Evolutionary conservation across 2,329 filamentous ascomycete genomes (phyloP), one percentile per base, ranked within the genome.

Genomic region (Colletotrichum ledebouriae): DNA sequence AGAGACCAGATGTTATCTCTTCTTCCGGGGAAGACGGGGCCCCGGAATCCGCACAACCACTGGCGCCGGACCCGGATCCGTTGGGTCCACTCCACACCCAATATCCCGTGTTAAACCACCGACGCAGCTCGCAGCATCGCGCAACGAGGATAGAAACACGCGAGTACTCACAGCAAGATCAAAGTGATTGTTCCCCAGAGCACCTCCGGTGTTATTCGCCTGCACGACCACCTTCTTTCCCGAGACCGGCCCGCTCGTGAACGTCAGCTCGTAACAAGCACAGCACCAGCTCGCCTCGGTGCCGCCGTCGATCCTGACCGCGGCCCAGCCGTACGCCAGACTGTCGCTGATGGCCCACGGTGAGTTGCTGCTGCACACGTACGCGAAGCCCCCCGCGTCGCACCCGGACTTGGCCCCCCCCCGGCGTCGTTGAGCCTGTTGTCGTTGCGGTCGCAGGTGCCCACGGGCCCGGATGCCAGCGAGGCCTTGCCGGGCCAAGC

Each of bases 191-290:
- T 80, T 75, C 4, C 81, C 82, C 63, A 88, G 75, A 71, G 88
- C 86, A 11, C 79, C 82, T 4, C 86, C 87, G 15, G 86, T 89
- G 73, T 89, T 89, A 15, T 84, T 87, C 10, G 86, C 86, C 77
- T 89, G 87, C 37, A 89, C 83, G 46, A 89, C 81, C 83, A 89
- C 84, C 74, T 82, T 87, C 80, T 89, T 89, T 57, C 87, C 86
- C 49, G 75, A 73, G 17, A 87, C 80, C 1, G 83, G 76, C 6
- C 83, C 84, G 74, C 82, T 84, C 11, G 86, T 89, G 74, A 90
- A 89, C 12, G 86, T 87, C 63, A 90, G 78, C 77, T 88, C 84
- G 75, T 88, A 89, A 78, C 87, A 89, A 20, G 76, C 83, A 73
- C 85, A 86, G 76, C 85, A 87, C 80, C 83, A 84, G 22, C 73